Evolutionary conservation across 2,329 filamentous ascomycete species (phyloP).

Genomic region (Epichloe gansuensis): DNA sequence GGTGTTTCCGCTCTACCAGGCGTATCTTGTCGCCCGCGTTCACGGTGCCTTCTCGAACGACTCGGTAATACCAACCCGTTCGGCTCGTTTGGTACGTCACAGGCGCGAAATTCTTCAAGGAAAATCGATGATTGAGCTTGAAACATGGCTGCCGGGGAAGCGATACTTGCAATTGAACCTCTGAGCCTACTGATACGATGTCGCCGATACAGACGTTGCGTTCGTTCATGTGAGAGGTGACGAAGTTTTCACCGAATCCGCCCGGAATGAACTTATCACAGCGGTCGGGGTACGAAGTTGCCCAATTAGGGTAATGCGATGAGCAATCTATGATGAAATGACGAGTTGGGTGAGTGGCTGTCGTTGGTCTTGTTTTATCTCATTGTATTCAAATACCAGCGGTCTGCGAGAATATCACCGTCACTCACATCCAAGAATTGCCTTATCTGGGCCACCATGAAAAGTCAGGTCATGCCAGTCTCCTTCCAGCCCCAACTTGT

Average conservation of each 20-base stretch:
- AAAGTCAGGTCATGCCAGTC: conserved; percentile 51
- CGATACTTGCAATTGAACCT: conserved; percentile 43
- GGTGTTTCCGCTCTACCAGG: conserved; percentile 41
- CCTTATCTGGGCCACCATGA: conserved; percentile 51
- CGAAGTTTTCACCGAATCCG: conserved; percentile 53
- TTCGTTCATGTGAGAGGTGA: conserved; percentile 45
- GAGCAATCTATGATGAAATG: conserved; percentile 35
- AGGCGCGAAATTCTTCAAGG: conserved; percentile 47
- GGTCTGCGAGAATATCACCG: not conserved
- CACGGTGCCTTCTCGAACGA: conserved; percentile 42
- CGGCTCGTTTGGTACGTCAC: conserved; percentile 42
- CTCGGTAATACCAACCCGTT: conserved; percentile 55
- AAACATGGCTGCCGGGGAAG: conserved; percentile 53
- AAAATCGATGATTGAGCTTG: conserved; percentile 54
- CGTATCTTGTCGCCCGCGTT: conserved; percentile 42
- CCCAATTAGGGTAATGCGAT: conserved; percentile 45
- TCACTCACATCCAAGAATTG: conserved; percentile 41
- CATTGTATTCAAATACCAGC: not conserved
- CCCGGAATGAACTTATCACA: conserved; percentile 40
- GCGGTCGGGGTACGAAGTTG: conserved; percentile 35
- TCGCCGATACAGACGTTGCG: conserved; percentile 54
- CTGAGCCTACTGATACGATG: conserved; percentile 36
- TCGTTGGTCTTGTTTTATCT: too few species aligned
- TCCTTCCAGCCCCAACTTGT: conserved; percentile 36
- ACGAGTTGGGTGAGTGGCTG: not conserved